Percentiles rank a stretch among this genome's conserved stretches.
These are phyloP conservation scores for Melaleuca quinquenervia DNA, from an alignment of 345 rosid species.

Conservation along the genomic window DNA sequence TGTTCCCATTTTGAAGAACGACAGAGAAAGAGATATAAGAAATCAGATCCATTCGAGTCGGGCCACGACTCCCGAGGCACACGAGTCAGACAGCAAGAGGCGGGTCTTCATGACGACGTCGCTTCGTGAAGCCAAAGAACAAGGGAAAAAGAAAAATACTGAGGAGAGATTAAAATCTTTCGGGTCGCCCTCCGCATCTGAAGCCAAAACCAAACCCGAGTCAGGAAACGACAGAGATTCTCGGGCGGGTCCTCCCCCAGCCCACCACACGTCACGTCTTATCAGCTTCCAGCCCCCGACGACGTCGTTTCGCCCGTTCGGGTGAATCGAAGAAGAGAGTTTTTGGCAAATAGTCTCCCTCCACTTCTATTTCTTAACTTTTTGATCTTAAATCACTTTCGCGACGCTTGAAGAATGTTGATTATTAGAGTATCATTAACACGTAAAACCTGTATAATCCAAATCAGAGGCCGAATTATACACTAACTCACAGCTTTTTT, in stretches of 20 bases:
- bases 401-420: background rate
- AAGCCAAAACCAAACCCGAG: background rate
- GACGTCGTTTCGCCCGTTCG: background rate
- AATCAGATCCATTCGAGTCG: background rate
- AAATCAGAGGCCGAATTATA: background rate
- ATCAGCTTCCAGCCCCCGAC: background rate
- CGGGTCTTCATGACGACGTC: background rate
- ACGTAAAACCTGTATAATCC: no score
- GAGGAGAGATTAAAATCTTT: background rate
- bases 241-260: background rate
- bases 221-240: slow-evolving; percentile 4
- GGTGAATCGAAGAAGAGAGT: background rate
- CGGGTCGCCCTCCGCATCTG: background rate
- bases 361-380: background rate
- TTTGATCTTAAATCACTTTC: background rate
- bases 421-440: background rate
- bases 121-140: background rate
- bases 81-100: background rate
- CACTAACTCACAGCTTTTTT: background rate
- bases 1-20: background rate
- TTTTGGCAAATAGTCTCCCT: background rate
- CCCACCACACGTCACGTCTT: background rate
- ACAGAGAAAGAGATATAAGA: no score
- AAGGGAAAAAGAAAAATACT: background rate
- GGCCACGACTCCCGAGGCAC: background rate